Evolutionary conservation across 2,329 filamentous ascomycete genomes (phyloP), one percentile per base, ranked within the genome.

Genomic region (Emericellopsis cladophorae): DNA sequence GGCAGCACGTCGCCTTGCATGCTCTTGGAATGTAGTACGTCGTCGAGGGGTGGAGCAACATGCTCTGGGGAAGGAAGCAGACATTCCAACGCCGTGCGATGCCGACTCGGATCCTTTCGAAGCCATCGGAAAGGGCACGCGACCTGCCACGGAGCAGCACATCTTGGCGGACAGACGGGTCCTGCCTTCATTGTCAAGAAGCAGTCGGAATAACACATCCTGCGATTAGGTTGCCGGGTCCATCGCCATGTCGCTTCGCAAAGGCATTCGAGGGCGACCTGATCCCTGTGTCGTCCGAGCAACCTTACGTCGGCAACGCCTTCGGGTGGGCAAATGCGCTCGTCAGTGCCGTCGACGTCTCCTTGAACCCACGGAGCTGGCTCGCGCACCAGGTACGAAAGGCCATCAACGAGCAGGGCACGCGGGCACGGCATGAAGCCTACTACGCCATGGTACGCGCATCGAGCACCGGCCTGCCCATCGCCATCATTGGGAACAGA

Each of bases 1-100:
- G 56, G 53, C 53, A 58, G 4, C 67, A 70, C 44, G 55, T 58
- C 0, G 43, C 65, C 0, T 54, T 59, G 35, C 66, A 70, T 45
- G 60, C 56, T 2, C 53, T 65, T 43, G 65, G 59, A 1, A 51
- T 53, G 35, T 43, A 51, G 11, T 55, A 50, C 1, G 46, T 70
- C 6, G 42, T 67, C 0, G 46, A 57, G 4, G 57, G 53, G 11
- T 69, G 66, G 66, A 54, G 49, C 0, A 42, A 58, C 1, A 54
- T 63, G 4, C 44, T 68, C 14, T 36, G 34, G 34, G 34, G 5
- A 44, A 52, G 9, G 60, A 58, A 5, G 47, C 50, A 10, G 57
- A 56, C 8, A 50, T 66, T 1, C 44, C 45, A 5, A 24, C 44
- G 14, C 50, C 54, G 16, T 39, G 42, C 7, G 52, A 46, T 14